A percentile compares a stretch with the other conserved stretches of the same genome.
Conservation (phyloP, 352 stramenopile genomes). For the Halophytophthora batemanensis region DNA sequence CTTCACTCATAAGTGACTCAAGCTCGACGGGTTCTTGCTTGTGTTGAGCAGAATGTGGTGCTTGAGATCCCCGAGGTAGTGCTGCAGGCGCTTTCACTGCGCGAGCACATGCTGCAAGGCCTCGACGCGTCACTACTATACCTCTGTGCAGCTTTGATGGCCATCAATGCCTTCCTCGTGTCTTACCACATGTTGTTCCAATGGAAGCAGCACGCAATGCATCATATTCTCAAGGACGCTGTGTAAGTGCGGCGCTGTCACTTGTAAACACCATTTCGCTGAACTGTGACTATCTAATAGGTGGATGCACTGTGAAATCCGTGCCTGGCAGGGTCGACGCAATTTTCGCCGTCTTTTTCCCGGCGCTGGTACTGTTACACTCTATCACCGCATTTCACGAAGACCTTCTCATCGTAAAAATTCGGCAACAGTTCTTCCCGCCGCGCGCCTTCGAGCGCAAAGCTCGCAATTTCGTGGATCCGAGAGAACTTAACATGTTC, state of each 20-base stretch:
- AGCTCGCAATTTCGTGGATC: slow-evolving; percentile 26
- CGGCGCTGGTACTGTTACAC: slow-evolving; percentile 25
- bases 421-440: slow-evolving; percentile 37
- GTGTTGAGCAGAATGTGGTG: slow-evolving; percentile 18
- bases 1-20: too few species aligned
- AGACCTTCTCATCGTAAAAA: slow-evolving; percentile 28
- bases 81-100: slow-evolving; percentile 23
- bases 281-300: not conserved
- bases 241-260: slow-evolving; percentile 22
- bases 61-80: slow-evolving; percentile 31
- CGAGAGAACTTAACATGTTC: slow-evolving; percentile 35
- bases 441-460: slow-evolving; percentile 31
- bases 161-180: slow-evolving; percentile 30
- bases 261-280: not conserved
- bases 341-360: slow-evolving; percentile 37
- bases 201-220: slow-evolving; percentile 24
- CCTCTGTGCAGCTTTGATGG: slow-evolving; percentile 34
- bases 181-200: slow-evolving; percentile 35
- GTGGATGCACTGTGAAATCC: not conserved
- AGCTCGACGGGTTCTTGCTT: not conserved
- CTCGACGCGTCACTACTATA: slow-evolving; percentile 21
- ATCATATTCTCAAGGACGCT: slow-evolving; percentile 36
- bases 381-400: slow-evolving; percentile 29
- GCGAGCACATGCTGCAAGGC: slow-evolving; percentile 25
- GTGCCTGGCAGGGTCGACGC: slow-evolving; percentile 27